These are phyloP conservation scores for Triticum timopheevii DNA, from an alignment of 176 grass and related monocot species.

Conservation along the genomic window DNA sequence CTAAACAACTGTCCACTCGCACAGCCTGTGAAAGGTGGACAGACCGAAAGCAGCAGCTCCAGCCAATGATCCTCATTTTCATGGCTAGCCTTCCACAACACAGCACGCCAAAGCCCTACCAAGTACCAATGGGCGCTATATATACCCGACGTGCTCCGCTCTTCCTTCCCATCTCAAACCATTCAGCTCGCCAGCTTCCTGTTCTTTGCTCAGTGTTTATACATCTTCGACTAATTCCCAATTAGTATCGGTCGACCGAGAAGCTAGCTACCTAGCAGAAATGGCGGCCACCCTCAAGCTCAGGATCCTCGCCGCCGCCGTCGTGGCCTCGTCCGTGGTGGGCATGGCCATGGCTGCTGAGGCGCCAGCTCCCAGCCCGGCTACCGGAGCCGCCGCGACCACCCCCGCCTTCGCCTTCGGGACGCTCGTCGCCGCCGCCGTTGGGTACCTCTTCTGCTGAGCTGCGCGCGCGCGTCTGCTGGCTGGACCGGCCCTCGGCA, in stretches of 20 bases:
- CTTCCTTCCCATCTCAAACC: background rate
- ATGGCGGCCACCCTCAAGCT: conserved; percentile 50
- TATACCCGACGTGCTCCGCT: background rate
- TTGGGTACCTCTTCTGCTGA: conserved; percentile 57
- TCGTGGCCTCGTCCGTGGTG: conserved; percentile 27
- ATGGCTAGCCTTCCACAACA: background rate
- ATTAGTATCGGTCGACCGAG: background rate
- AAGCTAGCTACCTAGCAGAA: conserved; percentile 31
- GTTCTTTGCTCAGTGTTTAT: background rate
- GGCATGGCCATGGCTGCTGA: conserved; percentile 20
- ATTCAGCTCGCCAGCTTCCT: background rate
- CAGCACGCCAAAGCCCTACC: background rate
- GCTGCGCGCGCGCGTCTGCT: background rate
- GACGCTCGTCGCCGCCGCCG: conserved; percentile 19
- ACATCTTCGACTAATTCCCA: background rate
- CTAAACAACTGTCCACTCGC: background rate
- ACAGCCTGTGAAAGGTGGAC: conserved; percentile 22
- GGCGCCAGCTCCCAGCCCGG: conserved; percentile 24
- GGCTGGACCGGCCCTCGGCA: background rate
- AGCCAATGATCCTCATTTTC: background rate
- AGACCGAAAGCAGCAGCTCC: background rate
- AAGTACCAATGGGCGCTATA: background rate
- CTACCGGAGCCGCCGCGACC: conserved; percentile 3
- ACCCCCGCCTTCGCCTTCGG: conserved; percentile 19
- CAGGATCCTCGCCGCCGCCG: conserved; percentile 39